These are phyloP conservation scores for maize (Zea mays) DNA, from an alignment of 176 grass and related monocot species.

Conservation along the genomic window Zm-B73-REFERENCE-NAM-5.0 NC_050105.1:88227501-88228000, in stretches of 20 bases:
- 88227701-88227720: slow-evolving; percentile 50
- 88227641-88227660: slow-evolving; percentile 32
- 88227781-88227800: slow-evolving; percentile 77
- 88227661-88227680: slow-evolving; percentile 42
- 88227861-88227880: slow-evolving; percentile 42
- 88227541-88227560: slow-evolving; percentile 29
- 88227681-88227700: slow-evolving; percentile 36
- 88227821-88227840: slow-evolving; percentile 37
- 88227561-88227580: slow-evolving; percentile 26
- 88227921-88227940: slow-evolving; percentile 31
- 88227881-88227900: slow-evolving; percentile 16
- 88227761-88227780: slow-evolving; percentile 43
- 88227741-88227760: slow-evolving; percentile 72
- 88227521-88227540: not conserved
- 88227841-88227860: slow-evolving; percentile 34
- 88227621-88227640: slow-evolving; percentile 14
- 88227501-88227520: slow-evolving; percentile 23
- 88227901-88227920: slow-evolving; percentile 16
- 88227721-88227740: slow-evolving; percentile 47
- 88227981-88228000: slow-evolving; percentile 63
- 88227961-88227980: slow-evolving; percentile 25
- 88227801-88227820: slow-evolving; percentile 43
- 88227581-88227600: slow-evolving; percentile 34
- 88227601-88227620: slow-evolving; percentile 25
- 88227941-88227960: slow-evolving; percentile 32